Evolutionary conservation across 2,329 filamentous ascomycete species (phyloP), one percentile per base, ranked within the genome.

Genomic region (Metarhizium humberi): DNA sequence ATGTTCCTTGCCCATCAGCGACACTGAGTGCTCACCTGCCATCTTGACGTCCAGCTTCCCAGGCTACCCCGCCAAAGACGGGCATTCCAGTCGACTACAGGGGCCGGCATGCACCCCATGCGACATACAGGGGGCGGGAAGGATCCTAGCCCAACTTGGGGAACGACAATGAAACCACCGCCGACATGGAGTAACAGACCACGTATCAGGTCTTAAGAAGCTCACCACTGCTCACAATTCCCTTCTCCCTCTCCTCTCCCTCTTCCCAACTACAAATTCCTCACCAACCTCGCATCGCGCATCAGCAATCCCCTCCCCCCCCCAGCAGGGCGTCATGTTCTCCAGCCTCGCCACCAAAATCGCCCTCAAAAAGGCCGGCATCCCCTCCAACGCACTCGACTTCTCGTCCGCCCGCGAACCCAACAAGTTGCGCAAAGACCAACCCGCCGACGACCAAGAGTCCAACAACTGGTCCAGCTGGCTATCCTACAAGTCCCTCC

Each of bases 321-420:
- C 25, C 55, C 11, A 45, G 13, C 43, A 29, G 43, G 50, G 54
- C 69, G 63, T 20, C 54, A 84, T 83, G 80, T 75, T 84, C 64
- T 75, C 76, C 62, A 77, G 72, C 59, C 68, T 84, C 55, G 75
- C 76, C 16, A 79, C 80, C 49, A 84, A 84, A 67, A 69, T 83
- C 59, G 81, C 80, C 58, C 72, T 84, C 61, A 79, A 74, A 60
- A 82, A 80, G 64, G 75, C 75, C 52, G 80, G 81, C 63, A 66
- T 84, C 54, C 73, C 77, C 43, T 76, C 72, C 66, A 71, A 82
- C 60, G 67, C 74, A 50, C 68, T 83, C 55, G 70, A 77, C 53
- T 68, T 73, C 34, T 59, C 65, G 40, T 60, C 45, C 56, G 14
- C 32, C 57, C 54, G 38, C 64, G 65, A 66, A 68, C 53, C 64